A percentile compares a stretch with the other conserved stretches of the same genome.
Conservation (phyloP, 331 rosid species). For the Ulmus americana region DNA sequence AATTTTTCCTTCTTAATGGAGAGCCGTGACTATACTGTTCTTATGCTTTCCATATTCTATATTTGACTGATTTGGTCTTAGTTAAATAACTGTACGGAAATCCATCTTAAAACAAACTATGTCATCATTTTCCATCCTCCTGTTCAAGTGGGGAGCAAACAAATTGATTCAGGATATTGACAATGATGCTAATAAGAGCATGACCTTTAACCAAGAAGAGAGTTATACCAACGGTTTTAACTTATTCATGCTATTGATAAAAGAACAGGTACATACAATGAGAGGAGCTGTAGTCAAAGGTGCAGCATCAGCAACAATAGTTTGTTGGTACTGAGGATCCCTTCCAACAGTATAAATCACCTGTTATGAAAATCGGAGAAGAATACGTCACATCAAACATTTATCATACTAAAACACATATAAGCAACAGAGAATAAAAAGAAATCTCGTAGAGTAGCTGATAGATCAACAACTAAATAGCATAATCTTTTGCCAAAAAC, state of each 20-base stretch:
- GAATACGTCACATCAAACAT: slow-evolving; percentile 12
- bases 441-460: not conserved
- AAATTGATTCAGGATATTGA: not conserved
- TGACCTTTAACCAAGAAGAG: not conserved
- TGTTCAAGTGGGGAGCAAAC: not conserved
- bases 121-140: slow-evolving; percentile 1
- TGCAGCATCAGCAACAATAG: slow-evolving; percentile 51
- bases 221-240: not conserved
- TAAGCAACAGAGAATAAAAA: not conserved
- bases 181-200: not conserved
- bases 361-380: slow-evolving; percentile 39
- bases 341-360: slow-evolving; percentile 91
- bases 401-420: not conserved
- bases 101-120: not conserved
- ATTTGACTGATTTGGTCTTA: not conserved
- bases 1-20: too few species aligned
- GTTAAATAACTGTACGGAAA: not conserved
- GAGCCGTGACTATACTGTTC: too few species aligned
- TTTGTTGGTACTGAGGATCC: slow-evolving; percentile 70
- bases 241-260: not conserved
- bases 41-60: too few species aligned
- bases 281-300: slow-evolving; percentile 75
- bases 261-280: slow-evolving; percentile 41
- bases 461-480: not conserved
- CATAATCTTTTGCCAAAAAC: not conserved